Evolutionary conservation across 306 rosid genomes (phyloP).

Genomic region (Vicia villosa): DNA sequence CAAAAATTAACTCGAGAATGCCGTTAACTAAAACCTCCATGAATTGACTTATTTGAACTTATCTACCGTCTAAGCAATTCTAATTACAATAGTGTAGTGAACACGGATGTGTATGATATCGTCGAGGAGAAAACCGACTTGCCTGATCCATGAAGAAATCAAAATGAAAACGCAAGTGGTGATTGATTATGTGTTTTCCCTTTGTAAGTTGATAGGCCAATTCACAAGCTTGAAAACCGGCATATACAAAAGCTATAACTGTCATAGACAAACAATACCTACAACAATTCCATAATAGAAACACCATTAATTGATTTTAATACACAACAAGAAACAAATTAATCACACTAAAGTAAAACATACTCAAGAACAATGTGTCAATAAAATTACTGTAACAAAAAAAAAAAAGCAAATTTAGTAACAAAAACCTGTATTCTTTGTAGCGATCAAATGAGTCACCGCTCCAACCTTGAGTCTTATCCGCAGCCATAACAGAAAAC

Average conservation of each 20-base stretch:
- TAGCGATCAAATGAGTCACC: conserved; percentile 98
- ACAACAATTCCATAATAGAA: conserved; percentile 36
- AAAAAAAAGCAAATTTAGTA: neutral
- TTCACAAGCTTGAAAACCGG: conserved; percentile 69
- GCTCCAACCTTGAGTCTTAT: conserved; percentile 96
- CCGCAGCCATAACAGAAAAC: conserved; percentile 96
- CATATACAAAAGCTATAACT: conserved; percentile 73
- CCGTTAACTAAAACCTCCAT: neutral
- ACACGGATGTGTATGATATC: too few relatives aligned
- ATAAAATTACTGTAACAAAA: neutral
- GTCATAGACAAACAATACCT: conserved; percentile 92
- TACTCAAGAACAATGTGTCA: conserved; percentile 29
- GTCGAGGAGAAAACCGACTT: conserved; percentile 31
- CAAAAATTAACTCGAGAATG: neutral
- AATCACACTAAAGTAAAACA: neutral
- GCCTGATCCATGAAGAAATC: conserved; percentile 97
- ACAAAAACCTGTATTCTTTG: conserved; percentile 82
- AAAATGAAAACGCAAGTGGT: conserved; percentile 63
- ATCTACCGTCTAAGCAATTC: neutral
- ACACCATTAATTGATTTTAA: neutral
- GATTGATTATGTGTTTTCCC: conserved; percentile 52
- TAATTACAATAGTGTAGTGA: neutral
- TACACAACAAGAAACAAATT: neutral
- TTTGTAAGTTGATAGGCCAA: conserved; percentile 50
- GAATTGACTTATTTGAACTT: neutral